Evolutionary conservation across 805 yeast species (phyloP).

Genomic region (Spathaspora passalidarum): DNA sequence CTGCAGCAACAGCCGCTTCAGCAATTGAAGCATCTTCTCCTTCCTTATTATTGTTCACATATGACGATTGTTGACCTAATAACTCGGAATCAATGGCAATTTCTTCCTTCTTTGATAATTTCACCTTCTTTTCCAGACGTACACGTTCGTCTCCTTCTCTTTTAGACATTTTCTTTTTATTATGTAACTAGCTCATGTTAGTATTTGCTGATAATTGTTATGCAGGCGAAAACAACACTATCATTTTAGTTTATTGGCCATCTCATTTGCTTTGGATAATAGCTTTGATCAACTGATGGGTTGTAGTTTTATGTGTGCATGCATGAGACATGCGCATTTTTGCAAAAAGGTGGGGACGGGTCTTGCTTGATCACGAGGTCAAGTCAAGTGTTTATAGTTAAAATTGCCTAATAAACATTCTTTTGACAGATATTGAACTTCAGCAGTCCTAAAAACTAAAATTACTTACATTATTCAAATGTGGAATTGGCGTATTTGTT

Average conservation of each 20-base stretch:
- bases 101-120: constrained; percentile 14
- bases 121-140: constrained; percentile 11
- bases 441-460: neutral
- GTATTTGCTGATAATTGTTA: neutral
- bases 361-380: neutral
- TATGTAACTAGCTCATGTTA: neutral
- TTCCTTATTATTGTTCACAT: constrained; percentile 14
- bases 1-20: constrained; percentile 35
- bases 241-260: neutral
- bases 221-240: neutral
- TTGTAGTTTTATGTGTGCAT: neutral
- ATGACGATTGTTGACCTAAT: constrained; percentile 39
- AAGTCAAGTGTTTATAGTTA: no score
- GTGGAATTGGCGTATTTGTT: neutral
- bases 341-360: neutral
- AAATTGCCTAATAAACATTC: neutral
- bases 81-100: constrained; percentile 42
- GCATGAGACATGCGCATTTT: neutral
- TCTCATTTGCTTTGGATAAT: no score
- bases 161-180: constrained; percentile 22
- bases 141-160: constrained; percentile 15
- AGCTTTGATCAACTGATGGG: neutral
- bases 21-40: constrained; percentile 16
- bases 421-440: neutral
- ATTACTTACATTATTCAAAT: neutral